A percentile compares a stretch with the other conserved stretches of the same genome.
These are phyloP conservation scores for Claviceps sp. DNA, from an alignment of 2,329 filamentous ascomycete genomes.

Conservation along the genomic window DNA sequence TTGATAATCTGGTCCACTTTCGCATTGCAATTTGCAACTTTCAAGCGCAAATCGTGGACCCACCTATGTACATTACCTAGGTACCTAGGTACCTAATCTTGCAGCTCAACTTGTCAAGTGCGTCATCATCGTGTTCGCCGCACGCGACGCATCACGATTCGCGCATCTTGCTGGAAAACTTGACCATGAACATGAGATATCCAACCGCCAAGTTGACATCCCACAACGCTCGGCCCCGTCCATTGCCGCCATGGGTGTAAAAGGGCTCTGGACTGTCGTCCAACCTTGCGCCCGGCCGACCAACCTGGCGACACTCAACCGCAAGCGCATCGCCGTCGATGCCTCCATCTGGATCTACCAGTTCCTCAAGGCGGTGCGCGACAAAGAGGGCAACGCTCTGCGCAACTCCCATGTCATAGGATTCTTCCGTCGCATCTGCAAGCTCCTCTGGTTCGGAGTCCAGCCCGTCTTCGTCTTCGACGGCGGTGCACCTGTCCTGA, in stretches of 20 bases:
- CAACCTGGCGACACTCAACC: constrained; percentile 90
- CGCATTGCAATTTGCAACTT: too few relatives aligned
- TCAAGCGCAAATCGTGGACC: not conserved
- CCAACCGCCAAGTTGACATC: too few relatives aligned
- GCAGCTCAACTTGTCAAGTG: not conserved
- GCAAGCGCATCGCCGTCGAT: constrained; percentile 90
- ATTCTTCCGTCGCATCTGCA: constrained; percentile 97
- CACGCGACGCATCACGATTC: too few relatives aligned
- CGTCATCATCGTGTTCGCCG: not conserved
- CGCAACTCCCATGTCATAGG: constrained; percentile 93
- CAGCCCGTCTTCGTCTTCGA: constrained; percentile 97
- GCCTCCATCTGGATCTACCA: constrained; percentile 99
- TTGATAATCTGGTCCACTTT: too few relatives aligned
- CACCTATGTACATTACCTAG: too few relatives aligned
- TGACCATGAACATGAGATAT: too few relatives aligned
- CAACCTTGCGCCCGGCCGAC: constrained; percentile 92
- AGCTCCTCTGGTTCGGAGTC: constrained; percentile 91
- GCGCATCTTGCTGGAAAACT: too few relatives aligned
- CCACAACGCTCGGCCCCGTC: not conserved
- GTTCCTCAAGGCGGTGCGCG: constrained; percentile 94
- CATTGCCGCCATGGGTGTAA: constrained; percentile 70
- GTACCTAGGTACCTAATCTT: too few relatives aligned
- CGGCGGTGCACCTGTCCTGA: constrained; percentile 80
- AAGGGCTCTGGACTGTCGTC: constrained; percentile 90
- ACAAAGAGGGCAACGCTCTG: constrained; percentile 94